Evolutionary conservation across 257 asterid genomes (phyloP), one percentile per base, ranked within the genome.

Genomic region (Linderniella brevidens): DNA sequence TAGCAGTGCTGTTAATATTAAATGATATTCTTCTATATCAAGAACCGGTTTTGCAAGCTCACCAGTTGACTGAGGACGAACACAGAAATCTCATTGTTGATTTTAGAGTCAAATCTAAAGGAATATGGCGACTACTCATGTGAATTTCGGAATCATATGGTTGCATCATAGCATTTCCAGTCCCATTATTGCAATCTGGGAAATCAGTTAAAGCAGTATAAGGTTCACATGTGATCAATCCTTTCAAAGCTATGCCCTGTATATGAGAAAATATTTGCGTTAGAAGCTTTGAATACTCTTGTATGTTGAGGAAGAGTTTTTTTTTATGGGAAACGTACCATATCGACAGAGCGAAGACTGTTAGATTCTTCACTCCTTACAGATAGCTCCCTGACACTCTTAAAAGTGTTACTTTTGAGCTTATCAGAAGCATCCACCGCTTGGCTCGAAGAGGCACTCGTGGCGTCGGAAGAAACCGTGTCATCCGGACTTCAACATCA

Each of bases 61-160:
- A 83, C 97, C 97, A 83, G 49, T 73, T 74, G 55, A 90, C 84
- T 49, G 96, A 73, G 20, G 87, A 70, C 35, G 94, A 71, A 44
- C 79, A 74, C 55, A 72, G 46, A 37, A 90, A 49, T 19, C 88
- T 80, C 80, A 85, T 65, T 32, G 44, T 63, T 62, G 86, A 74
- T 75, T 90, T 90, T 50, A 90, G 66, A n/a, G 94, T 71, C 73
- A 90, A 62, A 75, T 90, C 98, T 52, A 90, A 49, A 0, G 98
- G 96, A 64, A 64, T 64, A 56, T 72, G 76, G 67, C 59, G 69
- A 50, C 86, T 80, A 57, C 78, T 69, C 53, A 73, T 57, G 50
- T 56, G 60, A 48, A 79, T 59, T 67, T 81, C 92, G 13, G 88
- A 58, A 57, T 67, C 68, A 52, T 57, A 60, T 49, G 45, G 50